phyloP scores from a whole-genome alignment of 306 rosid genomes.

The Lagenaria siceraria region DNA sequence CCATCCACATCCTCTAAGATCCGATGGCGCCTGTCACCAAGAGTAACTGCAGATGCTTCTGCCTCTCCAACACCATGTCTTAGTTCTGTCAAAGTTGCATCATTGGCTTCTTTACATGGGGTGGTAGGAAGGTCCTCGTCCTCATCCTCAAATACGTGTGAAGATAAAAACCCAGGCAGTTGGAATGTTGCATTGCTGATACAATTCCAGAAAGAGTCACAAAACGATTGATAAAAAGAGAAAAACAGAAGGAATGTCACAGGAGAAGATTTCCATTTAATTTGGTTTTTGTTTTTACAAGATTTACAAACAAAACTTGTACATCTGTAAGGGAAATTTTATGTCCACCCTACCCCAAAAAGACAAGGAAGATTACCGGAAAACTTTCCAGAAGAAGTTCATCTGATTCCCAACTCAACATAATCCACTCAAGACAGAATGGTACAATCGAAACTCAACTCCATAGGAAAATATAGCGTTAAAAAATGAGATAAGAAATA shows the following conservation, averaged over 20 bases:
- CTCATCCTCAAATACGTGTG: slow-evolving; percentile 72
- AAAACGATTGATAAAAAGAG: background rate
- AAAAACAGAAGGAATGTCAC: background rate
- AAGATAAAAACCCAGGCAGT: slow-evolving; percentile 76
- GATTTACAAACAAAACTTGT: background rate
- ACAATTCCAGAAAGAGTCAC: slow-evolving; percentile 3
- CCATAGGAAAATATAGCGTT: background rate
- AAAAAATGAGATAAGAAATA: background rate
- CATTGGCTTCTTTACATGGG: slow-evolving; percentile 37
- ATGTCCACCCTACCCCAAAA: background rate
- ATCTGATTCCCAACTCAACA: background rate
- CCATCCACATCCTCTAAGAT: slow-evolving; percentile 96
- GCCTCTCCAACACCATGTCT: slow-evolving; percentile 41
- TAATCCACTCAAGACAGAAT: background rate
- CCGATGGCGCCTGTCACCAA: slow-evolving; percentile 86
- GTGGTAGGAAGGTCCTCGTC: slow-evolving; percentile 58
- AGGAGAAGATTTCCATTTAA: background rate
- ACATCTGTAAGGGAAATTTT: background rate
- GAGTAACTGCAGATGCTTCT: slow-evolving; percentile 57
- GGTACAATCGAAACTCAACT: background rate
- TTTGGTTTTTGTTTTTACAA: background rate
- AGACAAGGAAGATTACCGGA: background rate
- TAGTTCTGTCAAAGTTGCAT: slow-evolving; percentile 36
- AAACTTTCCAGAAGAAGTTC: background rate
- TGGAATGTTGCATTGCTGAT: slow-evolving; percentile 96